Evolutionary conservation across 2,329 filamentous ascomycete genomes (phyloP).

Genomic region (Beauveria sp.): DNA sequence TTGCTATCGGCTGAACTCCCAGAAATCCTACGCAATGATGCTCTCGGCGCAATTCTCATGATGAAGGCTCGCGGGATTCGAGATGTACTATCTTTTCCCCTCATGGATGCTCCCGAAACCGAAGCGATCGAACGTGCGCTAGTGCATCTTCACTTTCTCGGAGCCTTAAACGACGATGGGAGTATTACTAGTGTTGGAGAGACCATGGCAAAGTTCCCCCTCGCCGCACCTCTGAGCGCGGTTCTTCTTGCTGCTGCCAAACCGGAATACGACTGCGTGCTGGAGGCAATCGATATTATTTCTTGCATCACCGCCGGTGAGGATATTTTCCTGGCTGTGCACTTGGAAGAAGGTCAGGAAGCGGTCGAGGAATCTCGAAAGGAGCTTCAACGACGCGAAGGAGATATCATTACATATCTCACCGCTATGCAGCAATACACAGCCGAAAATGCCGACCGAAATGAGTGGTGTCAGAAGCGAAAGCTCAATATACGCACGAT

Average conservation of each 20-base stretch:
- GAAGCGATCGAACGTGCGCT: slow-evolving; percentile 77
- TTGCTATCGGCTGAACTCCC: slow-evolving; percentile 71
- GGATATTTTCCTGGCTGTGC: slow-evolving; percentile 53
- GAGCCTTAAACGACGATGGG: slow-evolving; percentile 65
- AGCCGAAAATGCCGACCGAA: slow-evolving; percentile 46
- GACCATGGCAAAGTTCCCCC: slow-evolving; percentile 74
- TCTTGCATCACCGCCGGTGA: slow-evolving; percentile 55
- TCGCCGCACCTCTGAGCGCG: slow-evolving; percentile 72
- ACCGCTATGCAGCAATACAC: slow-evolving; percentile 56
- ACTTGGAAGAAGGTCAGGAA: slow-evolving; percentile 48
- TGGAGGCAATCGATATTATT: slow-evolving; percentile 80
- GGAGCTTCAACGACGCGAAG: slow-evolving; percentile 53
- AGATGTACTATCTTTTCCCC: slow-evolving; percentile 73
- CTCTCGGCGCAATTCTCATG: slow-evolving; percentile 76
- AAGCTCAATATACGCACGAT: slow-evolving; percentile 53
- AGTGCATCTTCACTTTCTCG: slow-evolving; percentile 69
- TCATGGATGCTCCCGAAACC: slow-evolving; percentile 72
- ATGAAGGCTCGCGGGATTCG: slow-evolving; percentile 89
- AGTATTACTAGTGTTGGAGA: slow-evolving; percentile 65
- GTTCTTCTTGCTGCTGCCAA: slow-evolving; percentile 74
- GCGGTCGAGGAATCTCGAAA: slow-evolving; percentile 45
- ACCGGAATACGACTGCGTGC: slow-evolving; percentile 62
- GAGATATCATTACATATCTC: slow-evolving; percentile 57
- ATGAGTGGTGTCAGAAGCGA: slow-evolving; percentile 50
- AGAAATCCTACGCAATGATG: slow-evolving; percentile 85